Percentiles rank a stretch among this genome's conserved stretches.
phyloP scores from a whole-genome alignment of 2,329 filamentous ascomycete genomes.

The Neospermospora avenae region DNA sequence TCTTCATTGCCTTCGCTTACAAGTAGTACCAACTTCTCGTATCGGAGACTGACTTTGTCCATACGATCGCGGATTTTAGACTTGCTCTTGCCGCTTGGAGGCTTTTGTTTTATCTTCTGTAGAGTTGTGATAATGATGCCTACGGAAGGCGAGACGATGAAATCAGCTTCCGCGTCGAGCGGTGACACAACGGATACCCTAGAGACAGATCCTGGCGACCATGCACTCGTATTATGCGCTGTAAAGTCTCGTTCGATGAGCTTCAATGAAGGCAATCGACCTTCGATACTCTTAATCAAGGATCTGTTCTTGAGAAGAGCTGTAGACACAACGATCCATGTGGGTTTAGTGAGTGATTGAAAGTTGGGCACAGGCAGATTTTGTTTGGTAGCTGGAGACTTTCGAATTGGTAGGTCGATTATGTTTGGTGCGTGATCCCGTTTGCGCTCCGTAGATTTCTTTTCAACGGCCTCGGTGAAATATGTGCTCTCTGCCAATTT shows the following conservation, averaged over 20 bases:
- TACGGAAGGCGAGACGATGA: conserved; percentile 65
- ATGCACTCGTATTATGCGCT: conserved; percentile 36
- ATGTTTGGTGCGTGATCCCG: too few relatives aligned
- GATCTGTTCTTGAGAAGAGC: conserved; percentile 42
- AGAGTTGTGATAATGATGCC: conserved; percentile 70
- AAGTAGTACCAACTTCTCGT: conserved; percentile 66
- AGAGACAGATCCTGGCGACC: conserved; percentile 35
- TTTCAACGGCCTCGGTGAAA: conserved; percentile 18
- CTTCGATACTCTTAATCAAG: conserved; percentile 50
- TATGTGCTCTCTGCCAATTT: conserved; percentile 31
- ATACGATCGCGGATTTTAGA: conserved; percentile 55
- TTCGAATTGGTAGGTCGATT: conserved; percentile 9
- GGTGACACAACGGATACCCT: conserved; percentile 39
- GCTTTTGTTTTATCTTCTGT: conserved; percentile 67
- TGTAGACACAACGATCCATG: conserved; percentile 51
- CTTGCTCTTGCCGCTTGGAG: conserved; percentile 54
- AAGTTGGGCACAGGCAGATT: conserved; percentile 23
- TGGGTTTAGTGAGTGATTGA: conserved; percentile 23
- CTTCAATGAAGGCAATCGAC: conserved; percentile 45
- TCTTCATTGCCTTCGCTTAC: conserved; percentile 54
- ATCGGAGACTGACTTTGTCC: conserved; percentile 50
- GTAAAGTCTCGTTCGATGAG: conserved; percentile 61
- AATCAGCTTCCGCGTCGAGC: conserved; percentile 61
- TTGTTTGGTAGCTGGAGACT: conserved; percentile 12
- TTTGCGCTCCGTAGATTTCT: background rate